phyloP scores from a whole-genome alignment of 345 rosid species.

The Eutrema heterophyllum region DNA sequence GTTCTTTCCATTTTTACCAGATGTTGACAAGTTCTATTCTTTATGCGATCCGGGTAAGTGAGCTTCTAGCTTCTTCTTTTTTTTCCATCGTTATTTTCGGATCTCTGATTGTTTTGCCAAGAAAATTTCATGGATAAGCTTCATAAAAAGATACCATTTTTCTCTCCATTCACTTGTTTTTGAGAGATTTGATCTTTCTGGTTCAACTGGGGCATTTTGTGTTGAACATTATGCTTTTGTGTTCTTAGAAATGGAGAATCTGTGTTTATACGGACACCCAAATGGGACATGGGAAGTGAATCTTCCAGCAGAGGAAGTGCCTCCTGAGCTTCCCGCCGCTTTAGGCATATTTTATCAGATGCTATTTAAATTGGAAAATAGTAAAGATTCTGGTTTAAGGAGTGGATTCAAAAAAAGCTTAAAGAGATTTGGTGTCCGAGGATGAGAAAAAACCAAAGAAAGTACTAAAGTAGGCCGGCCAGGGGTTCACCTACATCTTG shows the following conservation, averaged over 20 bases:
- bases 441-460: constrained; percentile 21
- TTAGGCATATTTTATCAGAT: background rate
- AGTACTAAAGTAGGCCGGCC: constrained; percentile 14
- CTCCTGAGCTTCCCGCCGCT: constrained; percentile 46
- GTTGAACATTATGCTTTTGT: background rate
- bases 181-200: background rate
- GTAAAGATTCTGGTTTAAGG: constrained; percentile 10
- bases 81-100: background rate
- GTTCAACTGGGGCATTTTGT: background rate
- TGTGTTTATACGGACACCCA: constrained; percentile 72
- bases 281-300: constrained; percentile 80
- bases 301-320: constrained; percentile 75
- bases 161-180: background rate
- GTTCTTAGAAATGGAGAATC: constrained; percentile 61
- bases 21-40: constrained; percentile 76
- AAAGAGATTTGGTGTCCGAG: constrained; percentile 22
- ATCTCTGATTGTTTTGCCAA: background rate
- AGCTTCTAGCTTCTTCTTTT: background rate
- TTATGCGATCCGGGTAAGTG: constrained; percentile 87
- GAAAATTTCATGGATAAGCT: background rate
- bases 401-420: background rate
- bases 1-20: constrained; percentile 36
- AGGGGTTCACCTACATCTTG: constrained; percentile 27
- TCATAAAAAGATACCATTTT: background rate
- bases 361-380: background rate